A percentile compares a stretch with the other conserved stretches of the same genome.
These are phyloP conservation scores for Schizosaccharomyces versatilis DNA, from an alignment of 1,139 yeast genomes.

Conservation along the genomic window DNA sequence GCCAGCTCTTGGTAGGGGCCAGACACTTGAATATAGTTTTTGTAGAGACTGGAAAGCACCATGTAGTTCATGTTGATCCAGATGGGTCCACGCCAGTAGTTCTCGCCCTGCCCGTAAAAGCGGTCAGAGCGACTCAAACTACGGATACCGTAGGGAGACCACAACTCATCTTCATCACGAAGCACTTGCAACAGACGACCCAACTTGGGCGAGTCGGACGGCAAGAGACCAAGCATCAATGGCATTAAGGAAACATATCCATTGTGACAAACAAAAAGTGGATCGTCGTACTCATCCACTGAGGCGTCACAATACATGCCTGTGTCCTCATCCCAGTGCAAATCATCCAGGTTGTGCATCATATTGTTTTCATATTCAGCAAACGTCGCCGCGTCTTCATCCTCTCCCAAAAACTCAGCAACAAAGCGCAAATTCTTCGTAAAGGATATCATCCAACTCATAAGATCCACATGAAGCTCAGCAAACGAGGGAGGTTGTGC, in stretches of 20 bases:
- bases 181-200: conserved; percentile 32
- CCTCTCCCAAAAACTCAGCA: conserved; percentile 39
- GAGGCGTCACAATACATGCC: conserved; percentile 68
- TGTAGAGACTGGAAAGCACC: conserved; percentile 42
- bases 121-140: conserved; percentile 52
- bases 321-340: conserved; percentile 60
- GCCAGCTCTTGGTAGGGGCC: conserved; percentile 22
- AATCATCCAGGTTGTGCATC: conserved; percentile 36
- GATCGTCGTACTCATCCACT: conserved; percentile 46
- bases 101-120: conserved; percentile 54
- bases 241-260: conserved; percentile 83
- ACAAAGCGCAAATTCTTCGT: conserved; percentile 56
- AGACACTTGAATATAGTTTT: conserved; percentile 16
- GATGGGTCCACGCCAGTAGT: conserved; percentile 89
- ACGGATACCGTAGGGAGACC: conserved; percentile 63
- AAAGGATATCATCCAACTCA: conserved; percentile 90
- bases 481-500: conserved; percentile 62
- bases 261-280: conserved; percentile 46
- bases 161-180: conserved; percentile 47
- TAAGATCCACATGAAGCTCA: conserved; percentile 71
- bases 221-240: conserved; percentile 48
- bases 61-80: conserved; percentile 87
- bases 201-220: conserved; percentile 30
- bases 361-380: conserved; percentile 34
- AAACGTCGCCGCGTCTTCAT: conserved; percentile 36